phyloP scores from a whole-genome alignment of 106 monocot genomes.

The Allium cepa region DNA sequence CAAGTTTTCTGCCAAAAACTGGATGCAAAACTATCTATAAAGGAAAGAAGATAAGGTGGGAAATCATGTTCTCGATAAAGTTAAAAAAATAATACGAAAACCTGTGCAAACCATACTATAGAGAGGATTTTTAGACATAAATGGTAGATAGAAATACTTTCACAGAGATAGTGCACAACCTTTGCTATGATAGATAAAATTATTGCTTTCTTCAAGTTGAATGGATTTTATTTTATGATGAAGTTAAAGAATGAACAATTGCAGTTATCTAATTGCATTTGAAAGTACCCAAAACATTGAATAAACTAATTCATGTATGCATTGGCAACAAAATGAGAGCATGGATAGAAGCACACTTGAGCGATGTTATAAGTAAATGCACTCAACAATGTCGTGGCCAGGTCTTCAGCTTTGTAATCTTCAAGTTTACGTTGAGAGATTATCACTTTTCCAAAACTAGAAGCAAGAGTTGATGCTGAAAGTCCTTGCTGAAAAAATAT shows the following conservation, averaged over 20 bases:
- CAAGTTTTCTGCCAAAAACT: neutral
- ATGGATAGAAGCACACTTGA: conserved; percentile 30
- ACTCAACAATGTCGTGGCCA: conserved; percentile 61
- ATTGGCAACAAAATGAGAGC: conserved; percentile 7
- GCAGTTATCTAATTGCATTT: too few species aligned
- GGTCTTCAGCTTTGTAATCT: conserved; percentile 68
- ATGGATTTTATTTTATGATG: too few species aligned
- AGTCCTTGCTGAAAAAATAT: conserved; percentile 55
- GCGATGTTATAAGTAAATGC: conserved; percentile 81
- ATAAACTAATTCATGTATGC: neutral
- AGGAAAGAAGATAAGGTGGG: neutral
- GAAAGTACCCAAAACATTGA: too few species aligned
- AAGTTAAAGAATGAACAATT: too few species aligned
- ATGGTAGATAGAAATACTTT: too few species aligned
- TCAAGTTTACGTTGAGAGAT: conserved; percentile 42
- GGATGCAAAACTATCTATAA: neutral
- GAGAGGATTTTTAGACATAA: too few species aligned
- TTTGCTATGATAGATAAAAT: too few species aligned
- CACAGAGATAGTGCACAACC: too few species aligned
- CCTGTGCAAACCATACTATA: too few species aligned
- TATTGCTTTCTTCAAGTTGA: too few species aligned
- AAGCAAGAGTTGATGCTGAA: conserved; percentile 75
- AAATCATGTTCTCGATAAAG: too few species aligned
- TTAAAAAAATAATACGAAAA: too few species aligned
- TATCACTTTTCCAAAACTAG: conserved; percentile 74